Evolutionary conservation across 1,139 yeast genomes (phyloP).

Genomic region (Candida pseudoviswanathii): DNA sequence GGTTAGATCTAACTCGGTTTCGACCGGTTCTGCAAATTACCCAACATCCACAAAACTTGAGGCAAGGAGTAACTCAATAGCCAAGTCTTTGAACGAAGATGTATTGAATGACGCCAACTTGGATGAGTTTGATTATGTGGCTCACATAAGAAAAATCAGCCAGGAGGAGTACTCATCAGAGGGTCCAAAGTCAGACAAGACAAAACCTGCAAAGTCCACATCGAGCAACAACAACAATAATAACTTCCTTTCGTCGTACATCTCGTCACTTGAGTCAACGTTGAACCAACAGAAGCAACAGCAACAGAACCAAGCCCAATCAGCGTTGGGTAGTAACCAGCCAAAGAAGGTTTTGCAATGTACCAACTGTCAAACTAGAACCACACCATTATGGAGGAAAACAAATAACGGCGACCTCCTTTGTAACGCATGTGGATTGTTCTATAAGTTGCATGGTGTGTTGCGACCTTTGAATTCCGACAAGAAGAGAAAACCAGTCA

Average conservation of each 20-base stretch:
- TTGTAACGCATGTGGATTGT: constrained; percentile 53
- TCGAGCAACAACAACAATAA: constrained; percentile 13
- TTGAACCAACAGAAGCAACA: constrained; percentile 24
- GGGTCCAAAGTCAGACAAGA: constrained; percentile 4
- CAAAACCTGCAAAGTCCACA: not conserved
- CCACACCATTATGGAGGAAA: constrained; percentile 52
- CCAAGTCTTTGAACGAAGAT: constrained; percentile 3
- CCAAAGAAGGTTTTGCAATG: constrained; percentile 38
- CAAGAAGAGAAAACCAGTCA: constrained; percentile 10
- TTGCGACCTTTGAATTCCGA: constrained; percentile 39
- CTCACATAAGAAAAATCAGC: constrained; percentile 46
- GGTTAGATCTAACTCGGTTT: constrained; percentile 6
- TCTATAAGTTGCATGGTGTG: constrained; percentile 49
- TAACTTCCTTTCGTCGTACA: constrained; percentile 42
- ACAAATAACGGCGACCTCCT: constrained; percentile 46
- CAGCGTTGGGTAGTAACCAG: not conserved
- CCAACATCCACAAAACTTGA: constrained; percentile 9
- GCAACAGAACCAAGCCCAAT: not conserved
- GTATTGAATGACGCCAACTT: constrained; percentile 27
- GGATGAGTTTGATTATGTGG: constrained; percentile 51
- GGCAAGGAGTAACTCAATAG: constrained; percentile 10
- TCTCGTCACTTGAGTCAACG: constrained; percentile 41
- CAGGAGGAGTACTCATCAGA: constrained; percentile 37
- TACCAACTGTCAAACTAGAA: constrained; percentile 47
- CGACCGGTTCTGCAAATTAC: constrained; percentile 1